Evolutionary conservation across 306 rosid species (phyloP).

Genomic region (Coriaria nepalensis): DNA sequence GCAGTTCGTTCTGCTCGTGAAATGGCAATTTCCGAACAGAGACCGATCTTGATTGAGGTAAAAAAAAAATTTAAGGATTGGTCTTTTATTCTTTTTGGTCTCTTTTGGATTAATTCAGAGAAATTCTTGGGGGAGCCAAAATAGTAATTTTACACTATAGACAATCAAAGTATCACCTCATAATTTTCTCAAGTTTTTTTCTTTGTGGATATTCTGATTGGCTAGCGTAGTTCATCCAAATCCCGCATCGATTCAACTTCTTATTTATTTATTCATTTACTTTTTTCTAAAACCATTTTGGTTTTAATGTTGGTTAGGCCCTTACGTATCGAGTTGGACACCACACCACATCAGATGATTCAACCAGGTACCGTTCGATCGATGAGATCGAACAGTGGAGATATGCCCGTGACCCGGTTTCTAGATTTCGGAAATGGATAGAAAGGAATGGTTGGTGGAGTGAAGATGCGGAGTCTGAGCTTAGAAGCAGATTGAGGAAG

Average conservation of each 20-base stretch:
- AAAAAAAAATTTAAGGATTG: background rate
- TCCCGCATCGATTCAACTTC: background rate
- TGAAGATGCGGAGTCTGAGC: slow-evolving; percentile 44
- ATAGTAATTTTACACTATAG: too few species aligned
- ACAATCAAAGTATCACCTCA: too few species aligned
- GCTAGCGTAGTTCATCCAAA: background rate
- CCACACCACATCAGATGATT: slow-evolving; percentile 94
- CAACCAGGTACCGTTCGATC: slow-evolving; percentile 71
- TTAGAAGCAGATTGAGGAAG: slow-evolving; percentile 38
- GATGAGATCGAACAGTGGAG: slow-evolving; percentile 83
- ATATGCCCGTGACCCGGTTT: slow-evolving; percentile 52
- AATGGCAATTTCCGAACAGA: slow-evolving; percentile 39
- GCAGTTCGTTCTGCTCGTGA: slow-evolving; percentile 51
- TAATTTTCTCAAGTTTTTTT: background rate
- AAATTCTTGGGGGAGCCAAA: background rate
- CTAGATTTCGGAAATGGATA: slow-evolving; percentile 81
- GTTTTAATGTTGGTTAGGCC: slow-evolving; percentile 61
- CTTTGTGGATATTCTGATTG: background rate
- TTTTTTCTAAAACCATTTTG: slow-evolving; percentile 8
- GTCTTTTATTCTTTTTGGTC: background rate
- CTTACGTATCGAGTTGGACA: slow-evolving; percentile 91
- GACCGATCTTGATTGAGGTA: slow-evolving; percentile 60
- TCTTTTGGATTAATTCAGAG: background rate
- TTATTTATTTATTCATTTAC: background rate
- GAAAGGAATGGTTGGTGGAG: slow-evolving; percentile 85